A percentile compares a stretch with the other conserved stretches of the same genome.
phyloP scores from a whole-genome alignment of 805 yeast genomes.

The Blastobotrys americana region DNA sequence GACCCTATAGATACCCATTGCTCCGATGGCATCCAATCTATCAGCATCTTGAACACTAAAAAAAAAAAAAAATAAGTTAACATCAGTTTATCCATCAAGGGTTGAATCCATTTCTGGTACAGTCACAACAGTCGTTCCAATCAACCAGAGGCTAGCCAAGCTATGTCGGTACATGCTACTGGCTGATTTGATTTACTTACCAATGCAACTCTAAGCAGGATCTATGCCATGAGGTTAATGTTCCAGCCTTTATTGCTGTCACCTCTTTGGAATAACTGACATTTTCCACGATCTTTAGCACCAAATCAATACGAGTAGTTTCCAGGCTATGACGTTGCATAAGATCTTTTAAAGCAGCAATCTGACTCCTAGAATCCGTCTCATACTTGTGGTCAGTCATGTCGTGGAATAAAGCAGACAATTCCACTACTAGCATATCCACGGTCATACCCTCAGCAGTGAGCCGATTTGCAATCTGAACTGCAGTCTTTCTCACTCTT shows the following conservation, averaged over 20 bases:
- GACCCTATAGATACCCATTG: constrained; percentile 31
- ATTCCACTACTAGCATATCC: constrained; percentile 25
- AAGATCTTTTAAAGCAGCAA: constrained; percentile 10
- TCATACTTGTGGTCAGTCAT: constrained; percentile 29
- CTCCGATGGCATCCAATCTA: constrained; percentile 35
- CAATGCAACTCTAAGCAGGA: constrained; percentile 28
- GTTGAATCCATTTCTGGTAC: too few relatives aligned
- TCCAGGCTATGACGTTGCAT: constrained; percentile 15
- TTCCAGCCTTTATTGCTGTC: constrained; percentile 19
- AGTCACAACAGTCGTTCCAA: too few relatives aligned
- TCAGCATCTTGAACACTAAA: constrained; percentile 28
- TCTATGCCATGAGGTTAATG: constrained; percentile 30
- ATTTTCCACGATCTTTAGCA: constrained; percentile 22
- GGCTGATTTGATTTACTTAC: too few relatives aligned
- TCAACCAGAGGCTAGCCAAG: too few relatives aligned
- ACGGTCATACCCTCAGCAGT: constrained; percentile 8
- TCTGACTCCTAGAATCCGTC: constrained; percentile 7
- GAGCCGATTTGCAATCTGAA: constrained; percentile 18
- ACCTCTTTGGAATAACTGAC: constrained; percentile 26
- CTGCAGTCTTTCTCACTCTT: constrained; percentile 27
- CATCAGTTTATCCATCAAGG: too few relatives aligned
- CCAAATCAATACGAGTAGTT: constrained; percentile 12
- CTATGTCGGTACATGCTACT: too few relatives aligned
- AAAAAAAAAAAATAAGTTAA: too few relatives aligned
- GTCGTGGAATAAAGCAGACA: constrained; percentile 31